A percentile compares a stretch with the other conserved stretches of the same genome.
Evolutionary conservation across 495 filamentous ascomycete species (phyloP).

Genomic region (Thozetella sp.): DNA sequence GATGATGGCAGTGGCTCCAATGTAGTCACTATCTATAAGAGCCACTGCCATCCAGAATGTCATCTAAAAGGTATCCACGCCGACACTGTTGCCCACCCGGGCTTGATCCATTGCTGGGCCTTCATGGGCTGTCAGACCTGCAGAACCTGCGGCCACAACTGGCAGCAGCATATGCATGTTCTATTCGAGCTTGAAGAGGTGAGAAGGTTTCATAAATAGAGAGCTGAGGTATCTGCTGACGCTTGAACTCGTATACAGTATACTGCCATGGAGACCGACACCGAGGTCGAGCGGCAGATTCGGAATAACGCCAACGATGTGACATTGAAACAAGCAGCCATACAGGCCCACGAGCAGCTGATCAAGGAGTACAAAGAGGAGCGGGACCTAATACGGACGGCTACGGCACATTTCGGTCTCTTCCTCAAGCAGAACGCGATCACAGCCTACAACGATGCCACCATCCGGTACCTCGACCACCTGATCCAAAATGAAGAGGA

Average conservation of each 20-base stretch:
- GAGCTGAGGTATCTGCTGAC: too few relatives aligned
- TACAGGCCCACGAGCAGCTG: constrained; percentile 12
- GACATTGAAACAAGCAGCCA: constrained; percentile 16
- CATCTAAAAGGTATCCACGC: constrained; percentile 4
- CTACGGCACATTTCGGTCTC: constrained; percentile 33
- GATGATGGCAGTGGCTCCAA: constrained; percentile 7
- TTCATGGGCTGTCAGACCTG: constrained; percentile 3
- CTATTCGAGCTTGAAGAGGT: constrained; percentile 22
- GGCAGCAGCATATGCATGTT: constrained; percentile 35
- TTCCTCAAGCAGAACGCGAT: constrained; percentile 39
- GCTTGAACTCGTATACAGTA: too few relatives aligned
- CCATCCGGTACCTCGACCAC: constrained; percentile 34
- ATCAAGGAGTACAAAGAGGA: constrained; percentile 31
- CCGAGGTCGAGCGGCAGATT: constrained; percentile 21
- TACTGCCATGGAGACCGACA: constrained; percentile 19
- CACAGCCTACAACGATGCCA: constrained; percentile 38
- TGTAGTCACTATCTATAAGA: constrained; percentile 9
- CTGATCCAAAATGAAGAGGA: constrained; percentile 23
- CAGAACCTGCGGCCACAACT: constrained; percentile 25
- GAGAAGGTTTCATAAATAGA: too few relatives aligned
- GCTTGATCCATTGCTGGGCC: constrained; percentile 6
- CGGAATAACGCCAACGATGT: constrained; percentile 18
- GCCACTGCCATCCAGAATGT: constrained; percentile 11
- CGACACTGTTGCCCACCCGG: constrained; percentile 5
- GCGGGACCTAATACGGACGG: constrained; percentile 26